A percentile compares a stretch with the other conserved stretches of the same genome.
Conservation (phyloP, 257 asterid genomes). For the Nicotiana sylvestris region DNA sequence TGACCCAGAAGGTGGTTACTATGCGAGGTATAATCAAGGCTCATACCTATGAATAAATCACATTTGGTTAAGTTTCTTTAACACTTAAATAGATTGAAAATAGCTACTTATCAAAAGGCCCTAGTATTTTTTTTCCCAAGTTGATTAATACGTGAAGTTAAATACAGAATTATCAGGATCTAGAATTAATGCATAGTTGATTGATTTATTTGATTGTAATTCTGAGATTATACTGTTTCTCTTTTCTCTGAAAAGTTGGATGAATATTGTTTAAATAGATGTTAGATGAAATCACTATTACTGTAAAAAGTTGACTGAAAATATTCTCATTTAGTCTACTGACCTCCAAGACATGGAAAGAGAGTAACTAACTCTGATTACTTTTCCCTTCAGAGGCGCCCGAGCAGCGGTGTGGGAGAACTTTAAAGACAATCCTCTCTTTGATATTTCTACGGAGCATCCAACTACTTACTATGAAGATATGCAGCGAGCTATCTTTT, state of each 20-base stretch:
- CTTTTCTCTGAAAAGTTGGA: not conserved
- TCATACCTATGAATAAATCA: not conserved
- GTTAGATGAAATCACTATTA: not conserved
- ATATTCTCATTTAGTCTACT: not conserved
- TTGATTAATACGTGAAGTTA: not conserved
- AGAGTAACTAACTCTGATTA: not conserved
- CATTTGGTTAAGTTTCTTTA: not conserved
- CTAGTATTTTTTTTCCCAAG: not conserved
- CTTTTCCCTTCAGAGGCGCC: constrained; percentile 64
- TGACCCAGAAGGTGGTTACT: constrained; percentile 92
- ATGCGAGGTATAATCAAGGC: constrained; percentile 52
- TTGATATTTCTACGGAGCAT: constrained; percentile 84
- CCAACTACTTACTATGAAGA: constrained; percentile 87
- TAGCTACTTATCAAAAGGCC: not conserved
- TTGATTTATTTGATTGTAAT: not conserved
- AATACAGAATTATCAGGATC: not conserved
- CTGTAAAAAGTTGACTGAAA: not conserved
- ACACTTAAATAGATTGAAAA: not conserved
- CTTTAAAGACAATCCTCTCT: constrained; percentile 78
- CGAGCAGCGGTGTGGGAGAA: constrained; percentile 96
- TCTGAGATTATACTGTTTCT: not conserved
- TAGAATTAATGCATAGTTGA: not conserved
- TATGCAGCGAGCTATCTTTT: constrained; percentile 84
- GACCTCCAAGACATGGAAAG: not conserved
- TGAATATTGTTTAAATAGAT: not conserved